Evolutionary conservation across 1,139 yeast genomes (phyloP).

Genomic region (Candida glucosophila): DNA sequence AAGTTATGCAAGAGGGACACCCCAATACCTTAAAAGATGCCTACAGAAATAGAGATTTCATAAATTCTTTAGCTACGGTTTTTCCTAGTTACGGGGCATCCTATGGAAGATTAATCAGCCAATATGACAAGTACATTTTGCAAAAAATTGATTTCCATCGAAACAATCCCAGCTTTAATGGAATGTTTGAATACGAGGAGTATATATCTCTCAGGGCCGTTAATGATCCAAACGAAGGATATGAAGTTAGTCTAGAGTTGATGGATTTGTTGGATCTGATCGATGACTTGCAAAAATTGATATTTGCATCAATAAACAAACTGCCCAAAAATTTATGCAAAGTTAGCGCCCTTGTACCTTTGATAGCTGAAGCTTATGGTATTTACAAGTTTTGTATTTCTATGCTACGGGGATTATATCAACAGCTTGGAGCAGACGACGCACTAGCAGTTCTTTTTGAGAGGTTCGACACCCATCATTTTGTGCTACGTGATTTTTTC

Average conservation of each 20-base stretch:
- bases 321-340: conserved; percentile 70
- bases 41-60: conserved; percentile 51
- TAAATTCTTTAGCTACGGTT: conserved; percentile 32
- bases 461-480: conserved; percentile 73
- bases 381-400: conserved; percentile 83
- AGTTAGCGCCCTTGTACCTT: conserved; percentile 80
- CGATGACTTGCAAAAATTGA: conserved; percentile 69
- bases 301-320: conserved; percentile 65
- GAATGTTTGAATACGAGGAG: conserved; percentile 94
- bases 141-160: conserved; percentile 78
- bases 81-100: conserved; percentile 38
- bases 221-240: conserved; percentile 93
- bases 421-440: conserved; percentile 68
- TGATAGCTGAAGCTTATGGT: conserved; percentile 91
- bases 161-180: conserved; percentile 82
- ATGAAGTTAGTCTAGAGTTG: conserved; percentile 77
- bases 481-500: conserved; percentile 72
- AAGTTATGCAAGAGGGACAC: conserved; percentile 95
- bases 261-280: conserved; percentile 82
- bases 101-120: conserved; percentile 70
- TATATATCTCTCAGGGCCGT: conserved; percentile 82
- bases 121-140: conserved; percentile 63
- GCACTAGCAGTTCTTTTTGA: conserved; percentile 69
- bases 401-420: conserved; percentile 85
- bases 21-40: conserved; percentile 79